These are phyloP conservation scores for Decorospora gaudefroyi DNA, from an alignment of 2,329 filamentous ascomycete species.

Conservation along the genomic window DNA sequence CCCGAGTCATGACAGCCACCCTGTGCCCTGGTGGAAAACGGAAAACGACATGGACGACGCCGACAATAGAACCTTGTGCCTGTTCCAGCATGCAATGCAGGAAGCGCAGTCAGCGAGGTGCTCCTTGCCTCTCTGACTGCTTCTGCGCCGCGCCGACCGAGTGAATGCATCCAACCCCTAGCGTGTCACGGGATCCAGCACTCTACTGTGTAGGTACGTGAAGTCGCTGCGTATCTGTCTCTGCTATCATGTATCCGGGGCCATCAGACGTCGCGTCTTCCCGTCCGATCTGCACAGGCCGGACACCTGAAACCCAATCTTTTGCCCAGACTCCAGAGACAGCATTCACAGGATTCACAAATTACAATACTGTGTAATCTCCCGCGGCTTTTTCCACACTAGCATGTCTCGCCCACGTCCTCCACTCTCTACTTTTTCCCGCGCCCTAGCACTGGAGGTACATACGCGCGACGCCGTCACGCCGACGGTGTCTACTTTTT, in stretches of 20 bases:
- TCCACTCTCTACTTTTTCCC: neutral
- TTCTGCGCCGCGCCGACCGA: too few species aligned
- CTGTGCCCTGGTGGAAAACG: too few species aligned
- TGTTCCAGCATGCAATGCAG: too few species aligned
- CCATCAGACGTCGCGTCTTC: slow-evolving; percentile 29
- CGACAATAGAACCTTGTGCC: too few species aligned
- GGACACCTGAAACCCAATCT: slow-evolving; percentile 28
- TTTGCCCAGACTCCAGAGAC: neutral
- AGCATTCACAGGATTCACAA: neutral
- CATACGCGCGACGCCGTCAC: too few species aligned
- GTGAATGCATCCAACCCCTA: slow-evolving; percentile 13
- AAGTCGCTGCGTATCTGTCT: slow-evolving; percentile 2
- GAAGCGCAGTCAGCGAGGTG: too few species aligned
- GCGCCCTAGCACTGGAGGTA: too few species aligned
- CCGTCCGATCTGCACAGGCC: slow-evolving; percentile 35
- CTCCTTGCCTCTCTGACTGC: too few species aligned
- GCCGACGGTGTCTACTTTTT: slow-evolving; percentile 8
- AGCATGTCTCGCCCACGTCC: slow-evolving; percentile 9
- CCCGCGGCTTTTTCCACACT: neutral
- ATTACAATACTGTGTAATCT: neutral
- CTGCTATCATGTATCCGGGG: too few species aligned
- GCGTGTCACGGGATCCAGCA: slow-evolving; percentile 13
- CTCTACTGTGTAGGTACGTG: slow-evolving; percentile 10
- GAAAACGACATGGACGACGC: too few species aligned
- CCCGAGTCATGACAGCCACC: too few species aligned